phyloP scores from a whole-genome alignment of 2,329 filamentous ascomycete species.

The Calonectria henricotiae region DNA sequence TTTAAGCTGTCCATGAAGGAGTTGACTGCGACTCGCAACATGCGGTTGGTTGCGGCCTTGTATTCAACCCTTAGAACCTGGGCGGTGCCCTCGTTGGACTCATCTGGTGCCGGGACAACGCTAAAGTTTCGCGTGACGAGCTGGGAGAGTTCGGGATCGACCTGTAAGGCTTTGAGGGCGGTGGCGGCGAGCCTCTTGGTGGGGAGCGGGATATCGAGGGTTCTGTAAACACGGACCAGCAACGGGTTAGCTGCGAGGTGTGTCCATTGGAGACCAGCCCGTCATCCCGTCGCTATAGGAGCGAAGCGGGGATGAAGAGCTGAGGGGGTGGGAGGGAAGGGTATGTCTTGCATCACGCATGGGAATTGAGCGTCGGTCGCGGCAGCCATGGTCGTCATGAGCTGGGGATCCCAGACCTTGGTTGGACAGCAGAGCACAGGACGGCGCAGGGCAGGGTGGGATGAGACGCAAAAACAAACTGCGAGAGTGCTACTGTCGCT shows the following conservation, averaged over 20 bases:
- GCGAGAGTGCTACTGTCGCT: not conserved
- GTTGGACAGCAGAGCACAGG: constrained; percentile 8
- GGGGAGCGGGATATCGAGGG: constrained; percentile 86
- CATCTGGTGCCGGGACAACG: constrained; percentile 61
- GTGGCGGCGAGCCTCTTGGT: constrained; percentile 83
- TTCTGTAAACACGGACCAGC: constrained; percentile 65
- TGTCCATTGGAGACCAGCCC: constrained; percentile 24
- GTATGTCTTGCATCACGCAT: constrained; percentile 72
- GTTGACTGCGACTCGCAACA: constrained; percentile 96
- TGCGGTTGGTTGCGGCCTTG: constrained; percentile 91
- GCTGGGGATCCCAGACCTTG: constrained; percentile 23
- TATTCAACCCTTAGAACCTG: constrained; percentile 82
- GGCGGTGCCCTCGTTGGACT: constrained; percentile 52
- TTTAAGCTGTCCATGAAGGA: constrained; percentile 94
- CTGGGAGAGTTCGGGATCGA: constrained; percentile 91
- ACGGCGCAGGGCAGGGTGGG: not conserved
- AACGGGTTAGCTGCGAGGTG: constrained; percentile 41
- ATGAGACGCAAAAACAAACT: constrained; percentile 6
- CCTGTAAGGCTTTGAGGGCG: constrained; percentile 82
- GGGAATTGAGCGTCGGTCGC: constrained; percentile 70
- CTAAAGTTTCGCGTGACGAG: constrained; percentile 83
- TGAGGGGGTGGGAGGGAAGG: constrained; percentile 33
- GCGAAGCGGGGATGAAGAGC: constrained; percentile 36
- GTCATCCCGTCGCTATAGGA: constrained; percentile 41
- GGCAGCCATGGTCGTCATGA: constrained; percentile 59